phyloP scores from a whole-genome alignment of 1,284 basidiomycete genomes.

The Malassezia furfur region DNA sequence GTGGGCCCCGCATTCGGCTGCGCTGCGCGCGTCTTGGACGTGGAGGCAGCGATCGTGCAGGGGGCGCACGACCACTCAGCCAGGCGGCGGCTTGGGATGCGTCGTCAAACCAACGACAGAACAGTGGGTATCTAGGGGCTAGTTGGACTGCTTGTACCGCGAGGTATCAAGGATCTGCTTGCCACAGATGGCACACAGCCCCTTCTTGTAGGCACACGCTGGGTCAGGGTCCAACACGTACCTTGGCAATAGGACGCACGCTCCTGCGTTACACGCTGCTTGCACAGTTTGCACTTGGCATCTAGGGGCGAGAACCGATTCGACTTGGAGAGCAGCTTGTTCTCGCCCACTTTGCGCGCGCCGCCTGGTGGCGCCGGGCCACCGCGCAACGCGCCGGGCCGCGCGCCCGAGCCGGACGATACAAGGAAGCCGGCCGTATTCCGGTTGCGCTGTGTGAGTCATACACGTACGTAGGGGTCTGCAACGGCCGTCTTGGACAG shows the following conservation, averaged over 20 bases:
- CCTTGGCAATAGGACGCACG: conserved; percentile 26
- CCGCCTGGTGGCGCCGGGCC: conserved; percentile 1
- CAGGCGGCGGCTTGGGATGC: neutral
- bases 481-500: conserved; percentile 17
- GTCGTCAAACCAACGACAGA: too few relatives aligned
- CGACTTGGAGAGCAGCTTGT: conserved; percentile 22
- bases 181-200: conserved; percentile 31
- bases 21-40: neutral
- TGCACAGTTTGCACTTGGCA: conserved; percentile 28
- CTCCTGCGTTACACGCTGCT: conserved; percentile 22
- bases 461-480: conserved; percentile 21
- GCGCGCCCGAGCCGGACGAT: conserved; percentile 5
- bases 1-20: neutral
- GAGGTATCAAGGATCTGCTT: conserved; percentile 26
- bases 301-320: conserved; percentile 23
- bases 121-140: too few relatives aligned
- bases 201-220: conserved; percentile 30
- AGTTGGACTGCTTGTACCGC: conserved; percentile 23
- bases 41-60: neutral
- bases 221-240: neutral
- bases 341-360: conserved; percentile 20
- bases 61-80: neutral
- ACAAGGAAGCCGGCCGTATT: conserved; percentile 18
- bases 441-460: conserved; percentile 18
- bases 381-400: neutral